A percentile compares a stretch with the other conserved stretches of the same genome.
These are phyloP conservation scores for Chalciporus pseudorubinellus DNA, from an alignment of 768 basidiomycete genomes.

Conservation along the genomic window DNA sequence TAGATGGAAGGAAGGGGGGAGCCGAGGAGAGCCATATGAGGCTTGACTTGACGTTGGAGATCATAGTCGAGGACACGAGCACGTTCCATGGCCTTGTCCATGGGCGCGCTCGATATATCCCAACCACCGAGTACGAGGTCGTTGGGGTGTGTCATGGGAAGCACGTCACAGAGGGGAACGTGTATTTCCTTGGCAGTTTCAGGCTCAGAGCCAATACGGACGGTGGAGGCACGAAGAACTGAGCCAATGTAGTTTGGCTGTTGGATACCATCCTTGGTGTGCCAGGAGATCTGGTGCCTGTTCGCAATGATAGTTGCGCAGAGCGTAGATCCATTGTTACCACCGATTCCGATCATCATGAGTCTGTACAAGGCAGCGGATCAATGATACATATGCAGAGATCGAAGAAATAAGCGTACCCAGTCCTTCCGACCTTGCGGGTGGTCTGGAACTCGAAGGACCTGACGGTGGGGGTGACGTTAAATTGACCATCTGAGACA, in stretches of 20 bases:
- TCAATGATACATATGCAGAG: background rate
- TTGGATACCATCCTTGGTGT: conserved; percentile 87
- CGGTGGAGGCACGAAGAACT: conserved; percentile 90
- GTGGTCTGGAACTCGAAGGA: conserved; percentile 90
- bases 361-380: conserved; percentile 47
- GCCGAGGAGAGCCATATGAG: conserved; percentile 76
- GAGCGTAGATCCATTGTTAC: conserved; percentile 95
- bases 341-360: conserved; percentile 96
- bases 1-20: conserved; percentile 92
- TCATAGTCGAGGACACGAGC: conserved; percentile 95
- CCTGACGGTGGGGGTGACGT: conserved; percentile 75
- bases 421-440: conserved; percentile 84
- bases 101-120: conserved; percentile 85
- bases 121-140: conserved; percentile 97
- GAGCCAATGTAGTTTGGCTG: conserved; percentile 98
- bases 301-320: conserved; percentile 92
- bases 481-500: conserved; percentile 70
- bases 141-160: conserved; percentile 98
- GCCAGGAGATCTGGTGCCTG: conserved; percentile 91
- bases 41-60: conserved; percentile 91
- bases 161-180: conserved; percentile 86
- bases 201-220: conserved; percentile 84
- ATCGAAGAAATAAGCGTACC: conserved; percentile 49
- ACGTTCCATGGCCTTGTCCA: conserved; percentile 93
- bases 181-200: conserved; percentile 84